Percentiles rank a stretch among this genome's conserved stretches.
Evolutionary conservation across 768 basidiomycete genomes (phyloP).

Genomic region (Mycena alexandri): DNA sequence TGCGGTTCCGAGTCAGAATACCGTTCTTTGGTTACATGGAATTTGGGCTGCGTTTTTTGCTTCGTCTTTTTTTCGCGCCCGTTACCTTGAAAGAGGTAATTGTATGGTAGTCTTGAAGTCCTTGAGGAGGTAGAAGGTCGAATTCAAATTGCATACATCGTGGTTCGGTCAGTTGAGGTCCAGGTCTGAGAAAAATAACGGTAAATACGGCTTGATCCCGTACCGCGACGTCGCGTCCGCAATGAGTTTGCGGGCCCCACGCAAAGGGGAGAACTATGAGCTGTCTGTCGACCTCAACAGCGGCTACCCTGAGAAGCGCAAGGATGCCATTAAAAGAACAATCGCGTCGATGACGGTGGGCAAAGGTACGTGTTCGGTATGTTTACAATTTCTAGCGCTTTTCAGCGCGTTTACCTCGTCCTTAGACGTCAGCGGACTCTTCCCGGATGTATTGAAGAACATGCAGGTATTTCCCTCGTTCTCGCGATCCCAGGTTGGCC

Average conservation of each 20-base stretch:
- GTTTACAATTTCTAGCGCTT: conserved; percentile 3
- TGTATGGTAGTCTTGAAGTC: too few relatives aligned
- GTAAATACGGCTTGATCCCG: neutral
- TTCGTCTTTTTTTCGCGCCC: too few relatives aligned
- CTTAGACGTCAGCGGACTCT: conserved; percentile 90
- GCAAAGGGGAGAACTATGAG: conserved; percentile 82
- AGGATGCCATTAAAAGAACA: conserved; percentile 98
- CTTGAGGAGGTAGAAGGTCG: too few relatives aligned
- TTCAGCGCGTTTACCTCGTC: conserved; percentile 12
- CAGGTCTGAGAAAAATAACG: too few relatives aligned
- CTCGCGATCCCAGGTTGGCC: neutral
- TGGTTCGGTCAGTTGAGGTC: too few relatives aligned
- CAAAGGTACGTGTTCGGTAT: conserved; percentile 72
- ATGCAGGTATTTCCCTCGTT: conserved; percentile 58
- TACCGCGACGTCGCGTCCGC: neutral
- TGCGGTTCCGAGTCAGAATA: too few relatives aligned
- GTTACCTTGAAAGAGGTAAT: too few relatives aligned
- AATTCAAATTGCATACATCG: too few relatives aligned
- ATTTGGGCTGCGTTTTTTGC: too few relatives aligned
- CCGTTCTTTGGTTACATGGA: too few relatives aligned
- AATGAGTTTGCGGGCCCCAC: conserved; percentile 50
- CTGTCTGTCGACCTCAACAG: conserved; percentile 76
- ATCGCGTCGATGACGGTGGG: conserved; percentile 99
- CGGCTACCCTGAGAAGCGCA: conserved; percentile 94
- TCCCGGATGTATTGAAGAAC: conserved; percentile 98